Evolutionary conservation across 768 basidiomycete genomes (phyloP).

Genomic region (Kwoniella dejecticola): DNA sequence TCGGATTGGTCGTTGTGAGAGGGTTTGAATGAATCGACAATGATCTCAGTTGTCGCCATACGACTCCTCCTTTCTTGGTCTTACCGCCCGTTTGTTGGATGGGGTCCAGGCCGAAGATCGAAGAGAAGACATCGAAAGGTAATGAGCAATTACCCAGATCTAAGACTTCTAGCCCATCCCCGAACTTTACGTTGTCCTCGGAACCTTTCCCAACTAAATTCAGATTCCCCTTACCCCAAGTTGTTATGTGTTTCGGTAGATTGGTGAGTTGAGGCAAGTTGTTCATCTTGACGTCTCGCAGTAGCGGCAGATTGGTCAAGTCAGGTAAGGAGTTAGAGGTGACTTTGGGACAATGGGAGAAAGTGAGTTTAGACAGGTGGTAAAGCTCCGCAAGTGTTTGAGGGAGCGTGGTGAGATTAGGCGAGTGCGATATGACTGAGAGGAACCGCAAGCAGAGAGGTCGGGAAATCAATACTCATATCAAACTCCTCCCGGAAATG

Average conservation of each 20-base stretch:
- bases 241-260: constrained; percentile 30
- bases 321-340: constrained; percentile 33
- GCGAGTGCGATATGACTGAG: constrained; percentile 46
- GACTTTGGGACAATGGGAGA: constrained; percentile 47
- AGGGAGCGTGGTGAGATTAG: constrained; percentile 36
- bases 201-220: constrained; percentile 22
- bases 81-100: neutral
- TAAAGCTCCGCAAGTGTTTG: constrained; percentile 14
- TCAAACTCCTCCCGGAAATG: neutral
- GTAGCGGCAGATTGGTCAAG: constrained; percentile 35
- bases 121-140: constrained; percentile 19
- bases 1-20: constrained; percentile 26
- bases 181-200: constrained; percentile 9
- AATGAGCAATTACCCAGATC: constrained; percentile 49
- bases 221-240: constrained; percentile 46
- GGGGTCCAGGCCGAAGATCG: constrained; percentile 8
- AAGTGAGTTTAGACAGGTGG: constrained; percentile 49
- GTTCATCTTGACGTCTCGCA: constrained; percentile 48
- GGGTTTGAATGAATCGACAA: constrained; percentile 46
- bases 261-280: constrained; percentile 41
- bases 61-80: neutral
- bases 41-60: constrained; percentile 39
- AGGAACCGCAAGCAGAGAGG: too few relatives aligned
- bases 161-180: constrained; percentile 46
- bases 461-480: neutral